Evolutionary conservation across 805 yeast species (phyloP).

Genomic region (Wickerhamomyces canadensis): DNA sequence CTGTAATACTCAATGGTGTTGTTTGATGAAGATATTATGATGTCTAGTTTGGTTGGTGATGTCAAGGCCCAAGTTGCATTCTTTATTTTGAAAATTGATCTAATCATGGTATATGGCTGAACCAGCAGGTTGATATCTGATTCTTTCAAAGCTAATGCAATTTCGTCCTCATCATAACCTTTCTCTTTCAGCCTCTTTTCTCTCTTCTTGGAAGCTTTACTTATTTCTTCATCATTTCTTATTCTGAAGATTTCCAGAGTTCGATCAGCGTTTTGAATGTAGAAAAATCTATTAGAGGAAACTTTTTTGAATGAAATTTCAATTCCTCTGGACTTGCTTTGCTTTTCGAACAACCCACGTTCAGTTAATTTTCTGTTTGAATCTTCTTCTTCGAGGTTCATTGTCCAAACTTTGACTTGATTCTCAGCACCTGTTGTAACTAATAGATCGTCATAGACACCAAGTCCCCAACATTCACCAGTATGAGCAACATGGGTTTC

Average conservation of each 20-base stretch:
- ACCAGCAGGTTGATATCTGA: conserved; percentile 51
- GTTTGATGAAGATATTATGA: conserved; percentile 61
- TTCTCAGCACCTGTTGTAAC: conserved; percentile 78
- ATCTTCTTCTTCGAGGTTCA: conserved; percentile 45
- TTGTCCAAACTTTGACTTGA: conserved; percentile 77
- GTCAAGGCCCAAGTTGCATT: conserved; percentile 59
- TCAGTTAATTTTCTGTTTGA: conserved; percentile 47
- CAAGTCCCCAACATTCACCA: conserved; percentile 90
- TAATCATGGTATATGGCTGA: conserved; percentile 63
- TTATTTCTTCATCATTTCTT: conserved; percentile 70
- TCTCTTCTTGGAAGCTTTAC: conserved; percentile 71
- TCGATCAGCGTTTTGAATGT: conserved; percentile 74
- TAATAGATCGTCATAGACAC: conserved; percentile 35
- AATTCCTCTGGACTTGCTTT: conserved; percentile 66
- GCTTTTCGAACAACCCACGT: conserved; percentile 66
- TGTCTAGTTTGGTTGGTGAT: conserved; percentile 44
- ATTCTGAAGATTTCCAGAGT: conserved; percentile 76
- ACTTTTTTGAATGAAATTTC: conserved; percentile 46
- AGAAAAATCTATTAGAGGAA: conserved; percentile 42
- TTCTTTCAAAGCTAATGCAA: conserved; percentile 40
- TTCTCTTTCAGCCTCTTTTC: conserved; percentile 73
- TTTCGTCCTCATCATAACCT: conserved; percentile 58
- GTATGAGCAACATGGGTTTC: conserved; percentile 94
- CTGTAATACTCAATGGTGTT: conserved; percentile 71
- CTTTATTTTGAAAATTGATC: conserved; percentile 59